Conservation (phyloP, 768 basidiomycete genomes). For the Boletus vinaceobasis region DNA sequence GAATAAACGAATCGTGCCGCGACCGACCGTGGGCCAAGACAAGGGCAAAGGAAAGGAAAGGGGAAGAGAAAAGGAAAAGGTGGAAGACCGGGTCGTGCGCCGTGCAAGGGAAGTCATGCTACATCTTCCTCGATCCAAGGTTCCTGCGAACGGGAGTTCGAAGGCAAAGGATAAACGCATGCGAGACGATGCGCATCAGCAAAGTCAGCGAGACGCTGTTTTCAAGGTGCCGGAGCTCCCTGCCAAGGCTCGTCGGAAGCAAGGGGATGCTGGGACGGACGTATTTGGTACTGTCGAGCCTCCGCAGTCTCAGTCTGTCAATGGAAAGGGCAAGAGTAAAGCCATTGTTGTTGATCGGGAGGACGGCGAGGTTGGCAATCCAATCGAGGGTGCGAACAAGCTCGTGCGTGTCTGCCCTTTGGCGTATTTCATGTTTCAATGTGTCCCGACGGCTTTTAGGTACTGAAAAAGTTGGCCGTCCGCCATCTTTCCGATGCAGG, state of each 20-base stretch:
- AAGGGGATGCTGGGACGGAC: conserved; percentile 23
- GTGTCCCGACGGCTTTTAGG: conserved; percentile 15
- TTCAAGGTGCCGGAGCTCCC: conserved; percentile 55
- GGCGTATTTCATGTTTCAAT: background rate
- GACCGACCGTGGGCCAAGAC: background rate
- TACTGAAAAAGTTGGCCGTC: conserved; percentile 39
- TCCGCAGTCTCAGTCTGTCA: background rate
- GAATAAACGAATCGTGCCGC: conserved; percentile 22
- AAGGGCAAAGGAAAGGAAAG: conserved; percentile 19
- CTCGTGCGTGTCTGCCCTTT: conserved; percentile 39
- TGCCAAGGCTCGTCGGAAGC: conserved; percentile 19
- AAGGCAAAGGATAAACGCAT: conserved; percentile 4
- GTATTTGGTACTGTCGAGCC: conserved; percentile 29
- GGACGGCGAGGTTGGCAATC: conserved; percentile 18
- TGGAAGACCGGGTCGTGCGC: conserved; percentile 31
- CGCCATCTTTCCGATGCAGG: conserved; percentile 31
- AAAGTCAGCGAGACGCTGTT: background rate
- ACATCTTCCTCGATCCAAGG: conserved; percentile 31
- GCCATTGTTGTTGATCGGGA: conserved; percentile 27
- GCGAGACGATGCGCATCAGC: background rate
- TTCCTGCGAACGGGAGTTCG: conserved; percentile 1
- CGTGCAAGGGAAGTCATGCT: conserved; percentile 39
- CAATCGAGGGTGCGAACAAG: conserved; percentile 59
- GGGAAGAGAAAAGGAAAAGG: conserved; percentile 13
- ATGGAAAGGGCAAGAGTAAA: conserved; percentile 41